phyloP scores from a whole-genome alignment of 441 rosid species.

The Populus trichocarpa region DNA sequence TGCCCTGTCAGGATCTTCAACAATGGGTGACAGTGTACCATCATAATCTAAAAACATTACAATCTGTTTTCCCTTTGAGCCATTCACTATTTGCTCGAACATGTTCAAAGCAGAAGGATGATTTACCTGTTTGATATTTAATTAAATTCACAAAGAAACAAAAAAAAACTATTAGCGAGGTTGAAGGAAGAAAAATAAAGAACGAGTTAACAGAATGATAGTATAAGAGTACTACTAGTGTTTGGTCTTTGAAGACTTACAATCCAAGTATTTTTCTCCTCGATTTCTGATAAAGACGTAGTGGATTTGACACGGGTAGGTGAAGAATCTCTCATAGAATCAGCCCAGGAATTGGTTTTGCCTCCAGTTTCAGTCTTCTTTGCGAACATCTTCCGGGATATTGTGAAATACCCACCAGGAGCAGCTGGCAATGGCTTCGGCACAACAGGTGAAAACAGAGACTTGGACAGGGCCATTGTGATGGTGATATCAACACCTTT shows the following conservation, averaged over 20 bases:
- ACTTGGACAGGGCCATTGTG: conserved; percentile 28
- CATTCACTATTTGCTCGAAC: conserved; percentile 64
- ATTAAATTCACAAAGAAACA: neutral
- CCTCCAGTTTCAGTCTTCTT: conserved; percentile 44
- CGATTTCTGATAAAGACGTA: conserved; percentile 30
- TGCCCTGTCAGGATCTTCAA: conserved; percentile 81
- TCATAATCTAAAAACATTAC: conserved; percentile 93
- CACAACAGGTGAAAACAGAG: conserved; percentile 29
- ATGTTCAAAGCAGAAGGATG: conserved; percentile 79
- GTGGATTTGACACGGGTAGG: conserved; percentile 65
- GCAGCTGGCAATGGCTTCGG: conserved; percentile 47
- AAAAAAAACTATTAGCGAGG: neutral
- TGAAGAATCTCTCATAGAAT: conserved; percentile 81
- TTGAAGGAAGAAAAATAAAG: neutral
- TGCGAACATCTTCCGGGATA: conserved; percentile 36
- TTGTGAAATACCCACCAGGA: conserved; percentile 35
- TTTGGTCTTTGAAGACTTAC: conserved; percentile 30
- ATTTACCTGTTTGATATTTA: conserved; percentile 33
- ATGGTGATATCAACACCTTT: conserved; percentile 32
- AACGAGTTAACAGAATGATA: neutral
- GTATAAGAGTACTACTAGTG: neutral
- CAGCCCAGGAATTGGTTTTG: conserved; percentile 70
- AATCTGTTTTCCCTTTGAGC: conserved; percentile 69
- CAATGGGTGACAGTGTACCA: conserved; percentile 92
- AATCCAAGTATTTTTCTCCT: conserved; percentile 52